These are phyloP conservation scores for Glebionis coronaria DNA, from an alignment of 129 eudicot genomes.

Conservation along the genomic window DNA sequence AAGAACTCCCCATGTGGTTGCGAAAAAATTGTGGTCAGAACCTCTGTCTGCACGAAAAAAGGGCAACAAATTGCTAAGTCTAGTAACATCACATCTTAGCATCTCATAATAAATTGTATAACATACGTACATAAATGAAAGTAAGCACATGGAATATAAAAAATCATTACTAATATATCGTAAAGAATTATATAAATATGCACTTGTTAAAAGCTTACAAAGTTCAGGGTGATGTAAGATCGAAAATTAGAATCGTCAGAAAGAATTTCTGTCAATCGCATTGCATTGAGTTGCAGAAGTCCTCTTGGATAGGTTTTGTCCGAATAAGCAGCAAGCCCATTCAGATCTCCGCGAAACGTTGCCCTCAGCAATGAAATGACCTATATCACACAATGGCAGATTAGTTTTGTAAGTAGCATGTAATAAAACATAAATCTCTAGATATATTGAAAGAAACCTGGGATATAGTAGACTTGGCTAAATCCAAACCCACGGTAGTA, in stretches of 20 bases:
- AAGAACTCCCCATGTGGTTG: constrained; percentile 66
- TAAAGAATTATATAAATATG: constrained; percentile 12
- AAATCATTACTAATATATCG: background rate
- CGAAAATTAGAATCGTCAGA: constrained; percentile 98
- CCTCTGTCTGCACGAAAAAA: constrained; percentile 57
- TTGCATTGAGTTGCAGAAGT: constrained; percentile 82
- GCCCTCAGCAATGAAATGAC: constrained; percentile 71
- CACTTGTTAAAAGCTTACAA: constrained; percentile 52
- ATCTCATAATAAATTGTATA: constrained; percentile 13
- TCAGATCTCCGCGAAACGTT: constrained; percentile 52
- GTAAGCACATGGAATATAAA: constrained; percentile 8
- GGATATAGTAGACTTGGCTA: constrained; percentile 78
- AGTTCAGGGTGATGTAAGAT: constrained; percentile 63
- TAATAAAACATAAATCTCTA: background rate
- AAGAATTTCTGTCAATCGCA: constrained; percentile 83
- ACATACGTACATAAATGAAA: constrained; percentile 6
- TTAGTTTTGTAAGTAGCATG: constrained; percentile 20
- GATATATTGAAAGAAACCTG: constrained; percentile 54
- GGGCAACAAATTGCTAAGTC: constrained; percentile 1
- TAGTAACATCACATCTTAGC: background rate
- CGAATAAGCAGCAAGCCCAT: constrained; percentile 33
- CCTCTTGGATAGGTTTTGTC: constrained; percentile 66
- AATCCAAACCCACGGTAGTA: constrained; percentile 55
- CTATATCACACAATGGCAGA: constrained; percentile 26
- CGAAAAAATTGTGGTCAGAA: constrained; percentile 56